Evolutionary conservation across 1,139 yeast genomes (phyloP).

Genomic region (Pichia sp.): DNA sequence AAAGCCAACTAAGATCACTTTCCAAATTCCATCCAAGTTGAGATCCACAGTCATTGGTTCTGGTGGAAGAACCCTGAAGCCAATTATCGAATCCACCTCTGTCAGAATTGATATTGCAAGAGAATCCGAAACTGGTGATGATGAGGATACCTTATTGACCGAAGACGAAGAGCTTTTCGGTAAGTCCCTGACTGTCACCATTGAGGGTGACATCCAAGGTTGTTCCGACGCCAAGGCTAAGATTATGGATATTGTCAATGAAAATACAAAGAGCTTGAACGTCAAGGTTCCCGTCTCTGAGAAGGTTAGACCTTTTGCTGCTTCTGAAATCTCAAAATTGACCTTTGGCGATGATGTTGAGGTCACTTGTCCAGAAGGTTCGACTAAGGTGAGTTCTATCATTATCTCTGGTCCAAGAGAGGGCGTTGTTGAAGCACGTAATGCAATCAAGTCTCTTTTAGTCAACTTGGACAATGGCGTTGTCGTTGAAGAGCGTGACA

Average conservation of each 20-base stretch:
- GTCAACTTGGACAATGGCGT: constrained; percentile 37
- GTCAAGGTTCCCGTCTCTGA: constrained; percentile 42
- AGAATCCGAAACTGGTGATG: constrained; percentile 21
- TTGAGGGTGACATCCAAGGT: constrained; percentile 85
- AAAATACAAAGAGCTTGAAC: constrained; percentile 57
- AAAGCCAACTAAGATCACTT: constrained; percentile 55
- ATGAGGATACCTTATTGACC: constrained; percentile 16
- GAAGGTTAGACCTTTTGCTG: constrained; percentile 47
- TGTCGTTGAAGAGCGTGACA: constrained; percentile 34
- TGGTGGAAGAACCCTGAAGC: constrained; percentile 76
- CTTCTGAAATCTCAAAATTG: constrained; percentile 28
- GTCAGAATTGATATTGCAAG: constrained; percentile 72
- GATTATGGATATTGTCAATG: constrained; percentile 68
- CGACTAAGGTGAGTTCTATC: constrained; percentile 28
- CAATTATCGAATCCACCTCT: constrained; percentile 64
- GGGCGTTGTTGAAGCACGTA: constrained; percentile 42
- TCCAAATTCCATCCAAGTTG: constrained; percentile 70
- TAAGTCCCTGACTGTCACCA: constrained; percentile 49
- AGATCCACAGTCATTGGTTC: constrained; percentile 85
- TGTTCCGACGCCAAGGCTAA: constrained; percentile 65
- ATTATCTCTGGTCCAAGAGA: constrained; percentile 60
- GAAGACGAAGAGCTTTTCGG: constrained; percentile 46
- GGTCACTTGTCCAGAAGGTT: constrained; percentile 28
- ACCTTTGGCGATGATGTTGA: constrained; percentile 28
- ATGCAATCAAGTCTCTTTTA: constrained; percentile 40